Percentiles rank a stretch among this genome's conserved stretches.
phyloP scores from a whole-genome alignment of 176 grass and related monocot genomes.

The Elymus sibiricus region DNA sequence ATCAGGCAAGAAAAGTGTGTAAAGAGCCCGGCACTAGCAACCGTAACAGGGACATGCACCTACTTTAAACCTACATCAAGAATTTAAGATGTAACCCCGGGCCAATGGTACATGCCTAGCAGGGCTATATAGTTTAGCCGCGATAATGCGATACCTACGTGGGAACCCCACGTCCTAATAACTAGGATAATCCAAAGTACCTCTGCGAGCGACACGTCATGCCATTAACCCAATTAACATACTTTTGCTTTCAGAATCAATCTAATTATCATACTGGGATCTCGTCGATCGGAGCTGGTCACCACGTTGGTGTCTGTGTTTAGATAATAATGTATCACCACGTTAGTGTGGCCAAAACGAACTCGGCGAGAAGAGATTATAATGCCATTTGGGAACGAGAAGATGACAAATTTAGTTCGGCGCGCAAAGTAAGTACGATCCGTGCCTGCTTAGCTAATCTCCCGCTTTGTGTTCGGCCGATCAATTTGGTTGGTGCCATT shows the following conservation, averaged over 20 bases:
- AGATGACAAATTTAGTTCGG: conserved; percentile 22
- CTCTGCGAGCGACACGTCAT: conserved; percentile 23
- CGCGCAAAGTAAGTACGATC: not conserved
- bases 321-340: not conserved
- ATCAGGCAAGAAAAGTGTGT: not conserved
- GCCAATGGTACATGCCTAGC: too few species aligned
- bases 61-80: too few species aligned
- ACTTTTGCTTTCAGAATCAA: not conserved
- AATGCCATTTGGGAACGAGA: not conserved
- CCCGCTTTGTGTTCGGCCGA: not conserved
- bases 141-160: not conserved
- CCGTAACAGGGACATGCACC: not conserved
- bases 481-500: not conserved
- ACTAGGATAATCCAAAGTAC: not conserved
- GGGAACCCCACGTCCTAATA: not conserved
- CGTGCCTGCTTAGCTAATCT: conserved; percentile 15
- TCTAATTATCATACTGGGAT: not conserved
- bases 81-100: too few species aligned
- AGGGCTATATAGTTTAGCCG: not conserved
- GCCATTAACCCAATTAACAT: not conserved
- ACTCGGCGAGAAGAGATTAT: not conserved
- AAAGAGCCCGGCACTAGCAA: not conserved
- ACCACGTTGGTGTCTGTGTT: not conserved
- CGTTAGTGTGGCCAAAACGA: not conserved
- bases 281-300: not conserved